These are phyloP conservation scores for Pleurotus ostreatus DNA, from an alignment of 768 basidiomycete genomes.

Conservation along the genomic window DNA sequence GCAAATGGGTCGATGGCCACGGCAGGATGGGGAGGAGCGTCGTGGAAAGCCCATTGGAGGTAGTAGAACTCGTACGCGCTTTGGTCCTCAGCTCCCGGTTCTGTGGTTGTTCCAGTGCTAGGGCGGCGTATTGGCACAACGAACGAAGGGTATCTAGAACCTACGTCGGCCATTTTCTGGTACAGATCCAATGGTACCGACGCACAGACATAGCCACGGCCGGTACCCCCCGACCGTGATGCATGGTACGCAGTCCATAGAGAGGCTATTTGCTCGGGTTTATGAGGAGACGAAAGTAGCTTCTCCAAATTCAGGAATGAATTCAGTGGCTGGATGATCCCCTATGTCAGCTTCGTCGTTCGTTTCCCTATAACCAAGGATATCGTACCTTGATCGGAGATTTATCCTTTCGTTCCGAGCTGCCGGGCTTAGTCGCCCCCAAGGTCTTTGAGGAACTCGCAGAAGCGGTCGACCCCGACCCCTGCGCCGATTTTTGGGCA, in stretches of 20 bases:
- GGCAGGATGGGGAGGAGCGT: conserved; percentile 56
- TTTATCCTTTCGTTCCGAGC: conserved; percentile 48
- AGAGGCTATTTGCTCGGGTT: conserved; percentile 66
- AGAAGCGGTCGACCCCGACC: conserved; percentile 7
- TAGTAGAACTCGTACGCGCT: conserved; percentile 76
- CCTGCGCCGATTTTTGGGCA: conserved; percentile 10
- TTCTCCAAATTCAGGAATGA: conserved; percentile 76
- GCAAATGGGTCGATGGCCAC: conserved; percentile 41
- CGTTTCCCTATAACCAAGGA: neutral
- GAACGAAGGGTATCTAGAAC: conserved; percentile 69
- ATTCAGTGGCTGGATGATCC: conserved; percentile 61
- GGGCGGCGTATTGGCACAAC: conserved; percentile 75
- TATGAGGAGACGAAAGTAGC: conserved; percentile 64
- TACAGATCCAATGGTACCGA: conserved; percentile 73
- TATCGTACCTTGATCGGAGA: conserved; percentile 60
- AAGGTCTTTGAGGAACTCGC: conserved; percentile 7
- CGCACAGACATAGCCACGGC: conserved; percentile 84
- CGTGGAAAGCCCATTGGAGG: conserved; percentile 89
- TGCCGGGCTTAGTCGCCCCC: conserved; percentile 7
- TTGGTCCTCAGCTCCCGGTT: conserved; percentile 25
- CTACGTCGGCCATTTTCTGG: conserved; percentile 59
- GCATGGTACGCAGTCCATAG: conserved; percentile 91
- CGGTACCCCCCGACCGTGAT: conserved; percentile 73
- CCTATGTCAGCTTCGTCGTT: conserved; percentile 7
- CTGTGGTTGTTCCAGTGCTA: conserved; percentile 25